Conservation (phyloP, 1,284 basidiomycete species). For the Pyrrhoderma noxium region DNA sequence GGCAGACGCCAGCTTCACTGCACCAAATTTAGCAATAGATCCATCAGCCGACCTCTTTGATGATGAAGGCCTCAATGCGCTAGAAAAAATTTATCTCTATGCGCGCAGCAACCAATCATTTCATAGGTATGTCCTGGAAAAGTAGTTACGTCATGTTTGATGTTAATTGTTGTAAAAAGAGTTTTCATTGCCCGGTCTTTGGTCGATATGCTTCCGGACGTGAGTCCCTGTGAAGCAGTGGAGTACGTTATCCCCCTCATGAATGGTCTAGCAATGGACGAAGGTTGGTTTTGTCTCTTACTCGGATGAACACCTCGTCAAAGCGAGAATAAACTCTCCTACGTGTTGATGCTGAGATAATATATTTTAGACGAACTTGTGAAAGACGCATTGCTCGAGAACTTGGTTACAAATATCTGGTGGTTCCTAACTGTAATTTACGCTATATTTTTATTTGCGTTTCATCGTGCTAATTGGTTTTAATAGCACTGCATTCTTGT, state of each 20-base stretch:
- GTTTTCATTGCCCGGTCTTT: conserved; percentile 81
- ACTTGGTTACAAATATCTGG: conserved; percentile 84
- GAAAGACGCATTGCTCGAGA: conserved; percentile 83
- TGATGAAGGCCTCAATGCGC: conserved; percentile 70
- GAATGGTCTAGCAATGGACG: conserved; percentile 81
- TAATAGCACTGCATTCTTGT: conserved; percentile 18
- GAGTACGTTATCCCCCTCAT: conserved; percentile 92
- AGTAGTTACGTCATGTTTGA: conserved; percentile 10
- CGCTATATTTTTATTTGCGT: conserved; percentile 17
- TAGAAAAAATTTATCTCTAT: conserved; percentile 94
- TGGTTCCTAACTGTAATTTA: conserved; percentile 80
- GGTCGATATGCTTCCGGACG: conserved; percentile 64
- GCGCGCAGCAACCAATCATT: conserved; percentile 80
- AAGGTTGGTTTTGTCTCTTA: conserved; percentile 45
- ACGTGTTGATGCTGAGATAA: not conserved
- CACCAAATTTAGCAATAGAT: not conserved
- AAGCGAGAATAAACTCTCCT: not conserved
- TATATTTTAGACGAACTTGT: conserved; percentile 70
- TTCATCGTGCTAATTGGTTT: not conserved
- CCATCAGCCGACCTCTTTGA: conserved; percentile 47
- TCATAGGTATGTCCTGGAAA: conserved; percentile 42
- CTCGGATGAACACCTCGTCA: not conserved
- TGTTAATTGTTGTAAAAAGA: conserved; percentile 25
- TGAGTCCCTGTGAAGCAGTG: conserved; percentile 83
- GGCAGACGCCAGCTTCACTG: conserved; percentile 16